Evolutionary conservation across 1,284 basidiomycete genomes (phyloP), one percentile per base, ranked within the genome.

Genomic region (Leucoagaricus sp.): DNA sequence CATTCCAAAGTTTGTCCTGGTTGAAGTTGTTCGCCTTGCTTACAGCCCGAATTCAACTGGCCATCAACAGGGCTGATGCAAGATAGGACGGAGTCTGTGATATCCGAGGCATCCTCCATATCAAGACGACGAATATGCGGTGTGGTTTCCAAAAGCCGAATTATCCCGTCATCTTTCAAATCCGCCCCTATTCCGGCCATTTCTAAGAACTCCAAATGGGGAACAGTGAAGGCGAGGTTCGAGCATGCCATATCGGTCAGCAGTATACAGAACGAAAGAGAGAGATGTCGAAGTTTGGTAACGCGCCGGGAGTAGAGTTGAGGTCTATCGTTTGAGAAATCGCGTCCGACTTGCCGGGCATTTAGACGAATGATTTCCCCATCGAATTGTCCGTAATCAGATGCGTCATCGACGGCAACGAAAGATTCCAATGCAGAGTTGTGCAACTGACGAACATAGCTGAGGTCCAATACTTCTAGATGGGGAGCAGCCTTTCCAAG

Each of bases 401-500:
- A 57, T 28, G 74, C 74, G 21, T 79, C 76, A 3, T 76, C 65
- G 56, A 82, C 84, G 1, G 83, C 71, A 2, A 91, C 83, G 63
- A 95, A 86, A 0, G 85, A 85, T 36, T 87, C 85, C 57, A 96
- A 61, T 2, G 87, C 83, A 1, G 85, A 85, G 68, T 94, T 92
- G 63, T 86, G 86, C 58, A 96, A 69, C 49, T 85, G 81, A 26
- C 77, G 76, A 52, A 83, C 82, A 63, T 89, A 87, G 69, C 86
- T 91, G 50, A 95, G 72, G 69, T 96, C 93, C 8, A 97, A 77
- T n/a, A 91, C 80, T 67, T 93, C 87, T 10, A 96, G 79, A 61
- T 78, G 73, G n/a, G 89, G 88, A 1, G 87, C 79, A 3, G 81
- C 85, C 59, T 73, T 78, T 1, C 86, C 90, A 36, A 93, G 74